These are phyloP conservation scores for Gynochthodes officinalis DNA, from an alignment of 257 asterid genomes.

Conservation along the genomic window DNA sequence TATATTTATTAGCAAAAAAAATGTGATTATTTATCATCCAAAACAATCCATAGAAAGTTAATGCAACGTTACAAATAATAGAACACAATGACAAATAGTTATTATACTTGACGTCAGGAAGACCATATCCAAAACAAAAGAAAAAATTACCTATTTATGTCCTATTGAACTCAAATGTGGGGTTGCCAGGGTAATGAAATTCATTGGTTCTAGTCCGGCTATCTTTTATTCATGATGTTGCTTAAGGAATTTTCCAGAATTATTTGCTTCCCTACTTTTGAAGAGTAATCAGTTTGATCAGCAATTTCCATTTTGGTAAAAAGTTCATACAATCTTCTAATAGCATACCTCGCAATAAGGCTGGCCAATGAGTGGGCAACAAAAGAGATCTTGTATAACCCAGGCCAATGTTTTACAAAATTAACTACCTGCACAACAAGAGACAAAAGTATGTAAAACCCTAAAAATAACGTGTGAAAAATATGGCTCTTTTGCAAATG, in stretches of 20 bases:
- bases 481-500: no score
- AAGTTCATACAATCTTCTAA: constrained; percentile 45
- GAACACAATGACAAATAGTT: neutral
- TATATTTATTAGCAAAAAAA: no score
- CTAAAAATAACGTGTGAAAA: constrained; percentile 10
- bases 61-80: neutral
- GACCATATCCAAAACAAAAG: neutral
- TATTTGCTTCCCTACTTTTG: no score
- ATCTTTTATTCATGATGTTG: no score
- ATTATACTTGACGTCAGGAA: neutral
- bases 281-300: constrained; percentile 20
- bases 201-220: no score
- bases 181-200: constrained; percentile 86
- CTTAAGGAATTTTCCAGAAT: no score
- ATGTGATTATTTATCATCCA: no score
- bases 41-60: neutral
- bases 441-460: constrained; percentile 13
- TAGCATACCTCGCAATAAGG: no score
- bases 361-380: no score
- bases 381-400: no score
- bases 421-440: constrained; percentile 68
- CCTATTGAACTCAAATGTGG: constrained; percentile 90
- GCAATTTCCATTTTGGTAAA: constrained; percentile 22
- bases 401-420: constrained; percentile 64
- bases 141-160: constrained; percentile 55